phyloP scores from a whole-genome alignment of 2,329 filamentous ascomycete genomes.

The Sporothrix sp. region DNA sequence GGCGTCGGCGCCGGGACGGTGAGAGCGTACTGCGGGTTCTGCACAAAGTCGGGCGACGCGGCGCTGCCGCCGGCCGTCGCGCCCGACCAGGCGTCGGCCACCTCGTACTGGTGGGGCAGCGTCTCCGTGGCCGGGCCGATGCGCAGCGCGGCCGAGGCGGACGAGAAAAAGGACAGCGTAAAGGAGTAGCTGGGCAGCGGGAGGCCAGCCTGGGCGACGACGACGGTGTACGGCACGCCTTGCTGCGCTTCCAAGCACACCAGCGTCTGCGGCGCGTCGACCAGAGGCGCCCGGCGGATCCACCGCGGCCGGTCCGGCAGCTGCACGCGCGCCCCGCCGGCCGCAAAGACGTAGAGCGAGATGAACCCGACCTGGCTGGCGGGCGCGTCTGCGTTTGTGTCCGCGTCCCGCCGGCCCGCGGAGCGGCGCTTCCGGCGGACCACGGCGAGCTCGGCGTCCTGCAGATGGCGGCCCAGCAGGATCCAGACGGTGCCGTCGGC shows the following conservation, averaged over 20 bases:
- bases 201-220: constrained; percentile 59
- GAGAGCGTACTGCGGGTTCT: constrained; percentile 79
- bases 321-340: constrained; percentile 59
- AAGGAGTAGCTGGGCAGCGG: constrained; percentile 69
- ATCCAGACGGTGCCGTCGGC: constrained; percentile 64
- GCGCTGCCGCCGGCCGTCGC: constrained; percentile 79
- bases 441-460: constrained; percentile 53
- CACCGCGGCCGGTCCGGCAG: constrained; percentile 50
- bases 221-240: constrained; percentile 42
- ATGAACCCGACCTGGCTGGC: constrained; percentile 58
- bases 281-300: constrained; percentile 69
- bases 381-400: too few relatives aligned
- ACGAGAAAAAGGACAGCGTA: constrained; percentile 74
- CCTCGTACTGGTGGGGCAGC: constrained; percentile 49
- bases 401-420: too few relatives aligned
- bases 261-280: constrained; percentile 88
- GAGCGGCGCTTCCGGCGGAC: constrained; percentile 32
- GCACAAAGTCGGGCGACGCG: constrained; percentile 63
- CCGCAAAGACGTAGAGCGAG: constrained; percentile 69
- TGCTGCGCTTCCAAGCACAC: constrained; percentile 55
- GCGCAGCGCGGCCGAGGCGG: constrained; percentile 40
- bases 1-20: constrained; percentile 46
- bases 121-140: constrained; percentile 52
- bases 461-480: constrained; percentile 77
- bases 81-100: constrained; percentile 62